Evolutionary conservation across 2,329 filamentous ascomycete genomes (phyloP).

Genomic region (Gyromitra esculenta): DNA sequence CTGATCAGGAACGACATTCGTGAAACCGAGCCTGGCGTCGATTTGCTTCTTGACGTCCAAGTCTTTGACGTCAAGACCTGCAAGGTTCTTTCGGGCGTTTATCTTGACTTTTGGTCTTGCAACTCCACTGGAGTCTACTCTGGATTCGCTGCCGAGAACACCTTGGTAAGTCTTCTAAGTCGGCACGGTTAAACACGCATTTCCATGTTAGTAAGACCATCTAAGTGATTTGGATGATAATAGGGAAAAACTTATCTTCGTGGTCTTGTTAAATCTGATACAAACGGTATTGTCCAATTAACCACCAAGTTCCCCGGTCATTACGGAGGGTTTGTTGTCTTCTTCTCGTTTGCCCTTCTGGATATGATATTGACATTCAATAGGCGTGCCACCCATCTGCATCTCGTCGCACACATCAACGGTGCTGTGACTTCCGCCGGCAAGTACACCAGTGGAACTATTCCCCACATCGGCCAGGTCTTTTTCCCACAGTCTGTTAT

Average conservation of each 20-base stretch:
- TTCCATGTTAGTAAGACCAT: background rate
- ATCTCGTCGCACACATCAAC: constrained; percentile 61
- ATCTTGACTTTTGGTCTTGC: constrained; percentile 64
- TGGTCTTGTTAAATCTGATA: constrained; percentile 64
- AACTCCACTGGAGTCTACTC: constrained; percentile 63
- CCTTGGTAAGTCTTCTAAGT: background rate
- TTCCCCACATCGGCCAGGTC: constrained; percentile 62
- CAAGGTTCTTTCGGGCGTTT: constrained; percentile 60
- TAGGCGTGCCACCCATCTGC: constrained; percentile 62
- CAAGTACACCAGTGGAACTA: constrained; percentile 60
- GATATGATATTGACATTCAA: background rate
- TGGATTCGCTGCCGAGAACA: constrained; percentile 56
- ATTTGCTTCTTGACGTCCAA: constrained; percentile 63
- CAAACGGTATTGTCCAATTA: constrained; percentile 65
- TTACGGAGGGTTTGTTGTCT: constrained; percentile 20
- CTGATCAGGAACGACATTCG: constrained; percentile 62
- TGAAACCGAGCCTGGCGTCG: constrained; percentile 61
- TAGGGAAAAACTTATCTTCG: constrained; percentile 64
- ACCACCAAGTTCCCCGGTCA: constrained; percentile 61
- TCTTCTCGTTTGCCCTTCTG: background rate
- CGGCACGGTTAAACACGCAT: background rate
- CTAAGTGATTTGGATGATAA: background rate
- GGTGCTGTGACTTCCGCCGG: constrained; percentile 59
- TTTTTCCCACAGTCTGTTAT: constrained; percentile 62
- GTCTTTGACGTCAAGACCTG: constrained; percentile 64